phyloP scores from a whole-genome alignment of 2,329 filamentous ascomycete species.

The Neofusicoccum sp. region DNA sequence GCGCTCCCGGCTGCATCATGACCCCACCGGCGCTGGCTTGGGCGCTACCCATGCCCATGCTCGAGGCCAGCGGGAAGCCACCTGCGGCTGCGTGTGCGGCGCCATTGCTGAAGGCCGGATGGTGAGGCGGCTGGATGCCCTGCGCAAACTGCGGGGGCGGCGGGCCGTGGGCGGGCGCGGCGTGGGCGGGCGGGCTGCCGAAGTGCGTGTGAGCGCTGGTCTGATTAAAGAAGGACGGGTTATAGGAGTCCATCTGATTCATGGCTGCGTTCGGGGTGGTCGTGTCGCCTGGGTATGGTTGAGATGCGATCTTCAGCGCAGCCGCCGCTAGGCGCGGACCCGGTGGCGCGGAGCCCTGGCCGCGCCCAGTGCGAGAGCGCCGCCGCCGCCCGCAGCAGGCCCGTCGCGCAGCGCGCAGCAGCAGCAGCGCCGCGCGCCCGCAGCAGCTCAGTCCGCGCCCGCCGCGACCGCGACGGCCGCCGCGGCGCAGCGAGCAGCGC shows the following conservation, averaged over 20 bases:
- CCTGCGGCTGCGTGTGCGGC: conserved; percentile 23
- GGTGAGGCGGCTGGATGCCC: conserved; percentile 33
- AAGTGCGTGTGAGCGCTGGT: conserved; percentile 13
- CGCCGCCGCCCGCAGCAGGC: background rate
- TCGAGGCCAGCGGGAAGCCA: conserved; percentile 26
- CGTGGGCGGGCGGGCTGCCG: conserved; percentile 14
- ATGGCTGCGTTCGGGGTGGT: conserved; percentile 22
- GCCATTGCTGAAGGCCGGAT: conserved; percentile 34
- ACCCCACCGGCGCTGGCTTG: conserved; percentile 28
- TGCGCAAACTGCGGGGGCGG: conserved; percentile 22
- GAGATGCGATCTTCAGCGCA: conserved; percentile 20
- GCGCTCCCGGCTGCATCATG: conserved; percentile 40
- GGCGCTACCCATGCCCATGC: conserved; percentile 28
- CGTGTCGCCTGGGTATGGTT: conserved; percentile 15
- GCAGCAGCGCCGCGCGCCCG: background rate
- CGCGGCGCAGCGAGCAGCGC: background rate
- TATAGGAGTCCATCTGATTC: conserved; percentile 24
- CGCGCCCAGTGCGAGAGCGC: background rate
- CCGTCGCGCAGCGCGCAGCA: background rate
- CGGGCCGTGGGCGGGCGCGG: conserved; percentile 18
- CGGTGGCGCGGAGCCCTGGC: conserved; percentile 7
- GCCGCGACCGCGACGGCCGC: background rate
- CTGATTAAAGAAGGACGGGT: conserved; percentile 21
- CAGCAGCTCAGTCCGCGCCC: background rate
- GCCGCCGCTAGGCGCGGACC: conserved; percentile 1